phyloP scores from a whole-genome alignment of 192 early-diverging fungal species.

The Podila minutissima region DNA sequence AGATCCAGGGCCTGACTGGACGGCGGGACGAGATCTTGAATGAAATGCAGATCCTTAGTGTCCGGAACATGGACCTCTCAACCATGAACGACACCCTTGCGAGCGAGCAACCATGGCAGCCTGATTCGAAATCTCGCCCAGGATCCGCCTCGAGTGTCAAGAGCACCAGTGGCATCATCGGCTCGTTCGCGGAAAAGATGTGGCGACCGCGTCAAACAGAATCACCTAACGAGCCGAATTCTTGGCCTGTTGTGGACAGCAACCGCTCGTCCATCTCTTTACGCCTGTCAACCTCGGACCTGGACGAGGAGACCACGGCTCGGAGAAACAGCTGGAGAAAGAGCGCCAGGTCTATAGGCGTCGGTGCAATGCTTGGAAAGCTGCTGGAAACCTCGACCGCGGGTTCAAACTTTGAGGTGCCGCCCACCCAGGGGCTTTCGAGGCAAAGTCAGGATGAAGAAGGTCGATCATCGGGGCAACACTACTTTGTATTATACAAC shows the following conservation, averaged over 20 bases:
- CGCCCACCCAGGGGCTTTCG: neutral
- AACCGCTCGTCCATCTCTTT: no score
- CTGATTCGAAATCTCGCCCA: slow-evolving; percentile 4
- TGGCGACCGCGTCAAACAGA: neutral
- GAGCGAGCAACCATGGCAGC: slow-evolving; percentile 22
- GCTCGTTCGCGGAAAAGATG: neutral
- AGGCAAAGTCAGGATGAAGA: neutral
- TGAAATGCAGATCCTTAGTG: slow-evolving; percentile 56
- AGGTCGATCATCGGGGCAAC: neutral
- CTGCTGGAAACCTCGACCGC: slow-evolving; percentile 3
- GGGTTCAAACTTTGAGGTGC: slow-evolving; percentile 4
- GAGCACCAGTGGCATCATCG: neutral
- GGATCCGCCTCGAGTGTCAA: neutral
- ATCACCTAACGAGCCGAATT: neutral
- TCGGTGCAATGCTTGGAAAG: slow-evolving; percentile 32
- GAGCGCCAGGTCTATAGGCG: slow-evolving; percentile 34
- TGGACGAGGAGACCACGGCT: neutral
- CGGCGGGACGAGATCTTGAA: slow-evolving; percentile 56
- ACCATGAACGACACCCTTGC: slow-evolving; percentile 60
- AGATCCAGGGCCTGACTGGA: slow-evolving; percentile 47
- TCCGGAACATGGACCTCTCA: slow-evolving; percentile 57
- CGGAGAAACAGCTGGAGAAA: slow-evolving; percentile 60
- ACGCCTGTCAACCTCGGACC: no score
- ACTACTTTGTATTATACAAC: slow-evolving; percentile 15
- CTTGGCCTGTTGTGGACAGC: neutral